These are phyloP conservation scores for Trichophaea hybrida DNA, from an alignment of 2,329 filamentous ascomycete species.

Conservation along the genomic window DNA sequence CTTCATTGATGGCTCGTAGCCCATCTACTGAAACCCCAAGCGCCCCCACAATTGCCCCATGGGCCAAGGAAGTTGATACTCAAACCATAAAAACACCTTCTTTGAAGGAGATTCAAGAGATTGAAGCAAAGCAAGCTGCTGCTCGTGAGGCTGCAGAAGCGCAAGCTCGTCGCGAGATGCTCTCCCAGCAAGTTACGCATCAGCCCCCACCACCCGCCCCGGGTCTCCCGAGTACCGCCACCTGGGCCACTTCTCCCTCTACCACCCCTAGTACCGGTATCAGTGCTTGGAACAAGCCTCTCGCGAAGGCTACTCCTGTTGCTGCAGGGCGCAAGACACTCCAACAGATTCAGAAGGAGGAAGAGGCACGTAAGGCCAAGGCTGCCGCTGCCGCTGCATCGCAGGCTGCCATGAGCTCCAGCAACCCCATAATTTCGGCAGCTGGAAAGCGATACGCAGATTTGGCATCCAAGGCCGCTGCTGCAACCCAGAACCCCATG, in stretches of 20 bases:
- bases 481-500: conserved; percentile 32
- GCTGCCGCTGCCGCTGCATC: conserved; percentile 41
- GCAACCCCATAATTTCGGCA: conserved; percentile 33
- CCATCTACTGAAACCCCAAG: conserved; percentile 41
- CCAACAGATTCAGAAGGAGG: conserved; percentile 91
- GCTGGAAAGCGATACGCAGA: conserved; percentile 84
- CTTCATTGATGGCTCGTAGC: conserved; percentile 11
- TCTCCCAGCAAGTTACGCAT: conserved; percentile 42
- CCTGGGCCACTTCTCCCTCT: conserved; percentile 55
- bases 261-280: conserved; percentile 49
- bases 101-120: conserved; percentile 90
- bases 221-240: conserved; percentile 48
- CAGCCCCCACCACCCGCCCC: conserved; percentile 39
- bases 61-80: conserved; percentile 71
- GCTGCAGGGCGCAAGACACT: conserved; percentile 63
- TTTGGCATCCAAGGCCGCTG: conserved; percentile 62
- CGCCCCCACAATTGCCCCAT: conserved; percentile 68
- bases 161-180: conserved; percentile 56
- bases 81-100: conserved; percentile 62
- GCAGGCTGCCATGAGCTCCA: conserved; percentile 32
- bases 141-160: conserved; percentile 68
- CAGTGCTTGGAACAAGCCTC: conserved; percentile 55
- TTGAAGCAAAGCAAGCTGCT: conserved; percentile 82
- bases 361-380: conserved; percentile 77
- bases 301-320: conserved; percentile 32